Conservation (phyloP, 768 basidiomycete species). For the Lanmaoa pseudosensibilis region DNA sequence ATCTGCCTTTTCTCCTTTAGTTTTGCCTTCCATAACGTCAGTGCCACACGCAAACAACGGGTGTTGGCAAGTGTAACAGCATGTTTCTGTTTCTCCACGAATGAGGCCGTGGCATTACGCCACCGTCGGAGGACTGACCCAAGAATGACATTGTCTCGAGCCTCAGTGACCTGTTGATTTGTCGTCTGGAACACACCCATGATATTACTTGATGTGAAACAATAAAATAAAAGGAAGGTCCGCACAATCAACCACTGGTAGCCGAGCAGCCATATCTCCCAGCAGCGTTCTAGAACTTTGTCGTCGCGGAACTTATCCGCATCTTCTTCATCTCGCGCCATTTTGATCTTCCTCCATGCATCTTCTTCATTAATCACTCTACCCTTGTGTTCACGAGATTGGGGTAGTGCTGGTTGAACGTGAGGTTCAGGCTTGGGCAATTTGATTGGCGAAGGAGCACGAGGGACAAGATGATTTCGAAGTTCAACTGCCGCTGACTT, state of each 20-base stretch:
- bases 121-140: conserved; percentile 61
- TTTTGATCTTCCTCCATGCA: conserved; percentile 75
- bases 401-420: conserved; percentile 16
- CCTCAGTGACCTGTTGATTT: conserved; percentile 62
- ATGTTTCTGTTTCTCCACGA: conserved; percentile 41
- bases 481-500: conserved; percentile 12
- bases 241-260: conserved; percentile 74
- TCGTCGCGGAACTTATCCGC: conserved; percentile 70
- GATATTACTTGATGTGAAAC: conserved; percentile 15
- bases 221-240: conserved; percentile 17
- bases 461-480: conserved; percentile 15
- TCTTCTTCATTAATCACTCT: conserved; percentile 67
- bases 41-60: conserved; percentile 42
- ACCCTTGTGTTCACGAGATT: conserved; percentile 42
- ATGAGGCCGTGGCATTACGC: conserved; percentile 44
- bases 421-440: conserved; percentile 24
- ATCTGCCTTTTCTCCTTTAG: conserved; percentile 55
- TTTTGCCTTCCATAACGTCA: conserved; percentile 55
- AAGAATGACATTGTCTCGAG: conserved; percentile 64
- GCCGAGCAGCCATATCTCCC: conserved; percentile 73
- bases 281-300: conserved; percentile 65
- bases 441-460: conserved; percentile 34
- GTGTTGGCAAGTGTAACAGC: conserved; percentile 46
- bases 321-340: conserved; percentile 66
- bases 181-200: conserved; percentile 54